phyloP scores from a whole-genome alignment of 1,284 basidiomycete species.

The Ceratorhiza oryzae-sativae region DNA sequence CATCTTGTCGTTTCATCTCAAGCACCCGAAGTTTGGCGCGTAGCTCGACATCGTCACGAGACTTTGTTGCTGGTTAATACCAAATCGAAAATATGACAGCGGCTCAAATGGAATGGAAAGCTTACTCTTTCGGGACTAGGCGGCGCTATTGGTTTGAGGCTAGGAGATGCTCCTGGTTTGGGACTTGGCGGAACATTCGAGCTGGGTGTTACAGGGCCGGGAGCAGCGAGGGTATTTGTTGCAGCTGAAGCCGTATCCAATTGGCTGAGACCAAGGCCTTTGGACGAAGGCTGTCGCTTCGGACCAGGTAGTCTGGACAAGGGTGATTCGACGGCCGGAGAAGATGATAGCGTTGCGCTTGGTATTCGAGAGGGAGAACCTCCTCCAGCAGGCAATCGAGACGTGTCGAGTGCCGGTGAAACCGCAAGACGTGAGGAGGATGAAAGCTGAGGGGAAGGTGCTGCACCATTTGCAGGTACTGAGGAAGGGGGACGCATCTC shows the following conservation, averaged over 20 bases:
- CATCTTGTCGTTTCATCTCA: conserved; percentile 87
- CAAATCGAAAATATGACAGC: too few species aligned
- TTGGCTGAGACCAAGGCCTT: neutral
- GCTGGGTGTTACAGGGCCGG: conserved; percentile 6
- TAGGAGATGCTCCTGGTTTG: conserved; percentile 40
- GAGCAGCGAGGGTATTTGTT: neutral
- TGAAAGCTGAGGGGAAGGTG: conserved; percentile 44
- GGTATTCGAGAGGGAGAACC: neutral
- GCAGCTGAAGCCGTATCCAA: neutral
- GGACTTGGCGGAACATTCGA: conserved; percentile 41
- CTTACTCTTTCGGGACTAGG: conserved; percentile 47
- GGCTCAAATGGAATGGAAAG: conserved; percentile 36
- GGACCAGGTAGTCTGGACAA: conserved; percentile 30
- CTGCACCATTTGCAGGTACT: conserved; percentile 37
- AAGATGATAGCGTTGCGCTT: conserved; percentile 1
- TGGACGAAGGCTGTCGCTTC: neutral
- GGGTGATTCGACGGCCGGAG: conserved; percentile 27
- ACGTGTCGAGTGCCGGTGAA: conserved; percentile 27
- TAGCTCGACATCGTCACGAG: conserved; percentile 75
- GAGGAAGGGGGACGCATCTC: neutral
- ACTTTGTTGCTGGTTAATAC: conserved; percentile 50
- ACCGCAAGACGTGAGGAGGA: conserved; percentile 28
- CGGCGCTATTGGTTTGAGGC: conserved; percentile 43
- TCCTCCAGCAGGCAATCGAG: conserved; percentile 14
- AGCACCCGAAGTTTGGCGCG: conserved; percentile 84